A percentile compares a stretch with the other conserved stretches of the same genome.
Evolutionary conservation across 768 basidiomycete species (phyloP).

Genomic region (Macrolepiota albuminosa): DNA sequence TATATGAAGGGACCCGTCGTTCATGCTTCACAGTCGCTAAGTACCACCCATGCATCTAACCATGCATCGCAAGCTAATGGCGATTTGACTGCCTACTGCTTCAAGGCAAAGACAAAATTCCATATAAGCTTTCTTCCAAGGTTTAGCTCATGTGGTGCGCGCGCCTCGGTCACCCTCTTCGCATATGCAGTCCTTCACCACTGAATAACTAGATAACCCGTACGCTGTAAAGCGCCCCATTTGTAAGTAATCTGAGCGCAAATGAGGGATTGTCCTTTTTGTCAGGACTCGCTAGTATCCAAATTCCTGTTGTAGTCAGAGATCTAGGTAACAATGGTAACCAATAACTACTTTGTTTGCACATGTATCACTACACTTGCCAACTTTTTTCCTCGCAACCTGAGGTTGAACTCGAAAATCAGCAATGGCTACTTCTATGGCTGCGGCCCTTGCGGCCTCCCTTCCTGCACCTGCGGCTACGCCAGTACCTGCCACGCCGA

Average conservation of each 20-base stretch:
- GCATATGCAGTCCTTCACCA: not conserved
- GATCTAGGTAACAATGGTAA: not conserved
- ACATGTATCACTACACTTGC: constrained; percentile 23
- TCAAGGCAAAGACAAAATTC: not conserved
- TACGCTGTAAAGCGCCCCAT: not conserved
- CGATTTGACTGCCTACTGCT: not conserved
- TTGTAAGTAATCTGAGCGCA: not conserved
- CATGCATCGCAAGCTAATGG: constrained; percentile 10
- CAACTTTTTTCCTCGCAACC: constrained; percentile 13
- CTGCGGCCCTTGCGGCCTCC: constrained; percentile 85
- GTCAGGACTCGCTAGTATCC: not conserved
- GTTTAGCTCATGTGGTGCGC: constrained; percentile 2
- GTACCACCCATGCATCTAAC: constrained; percentile 17
- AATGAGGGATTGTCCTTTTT: not conserved
- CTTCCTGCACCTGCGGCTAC: constrained; percentile 62
- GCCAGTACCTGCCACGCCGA: constrained; percentile 57
- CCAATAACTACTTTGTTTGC: constrained; percentile 21
- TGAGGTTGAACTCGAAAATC: not conserved
- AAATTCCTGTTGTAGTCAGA: not conserved
- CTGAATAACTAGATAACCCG: not conserved
- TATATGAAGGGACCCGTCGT: not conserved
- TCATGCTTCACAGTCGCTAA: constrained; percentile 17
- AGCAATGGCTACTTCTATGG: constrained; percentile 81
- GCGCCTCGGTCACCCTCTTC: not conserved
- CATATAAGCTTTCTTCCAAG: not conserved